These are phyloP conservation scores for Colletotrichum spinosum DNA, from an alignment of 2,329 filamentous ascomycete species.

Conservation along the genomic window DNA sequence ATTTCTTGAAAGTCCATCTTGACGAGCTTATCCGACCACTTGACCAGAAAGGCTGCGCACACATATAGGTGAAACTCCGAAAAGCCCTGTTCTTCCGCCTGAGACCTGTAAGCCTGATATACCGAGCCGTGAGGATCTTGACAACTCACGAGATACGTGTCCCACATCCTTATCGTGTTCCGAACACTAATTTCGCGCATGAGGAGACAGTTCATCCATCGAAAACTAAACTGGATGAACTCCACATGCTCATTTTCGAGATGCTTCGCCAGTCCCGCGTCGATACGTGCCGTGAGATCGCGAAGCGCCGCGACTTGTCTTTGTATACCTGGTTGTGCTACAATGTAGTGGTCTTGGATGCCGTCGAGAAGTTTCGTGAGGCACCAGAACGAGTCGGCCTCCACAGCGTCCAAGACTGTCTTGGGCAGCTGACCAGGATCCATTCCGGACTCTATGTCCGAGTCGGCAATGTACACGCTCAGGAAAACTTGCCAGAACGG, in stretches of 20 bases:
- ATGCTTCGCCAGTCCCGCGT: slow-evolving; percentile 85
- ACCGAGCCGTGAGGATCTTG: neutral
- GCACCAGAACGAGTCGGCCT: slow-evolving; percentile 99
- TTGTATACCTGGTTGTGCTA: slow-evolving; percentile 96
- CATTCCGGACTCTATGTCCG: slow-evolving; percentile 93
- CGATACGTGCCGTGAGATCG: slow-evolving; percentile 92
- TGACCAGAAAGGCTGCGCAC: slow-evolving; percentile 96
- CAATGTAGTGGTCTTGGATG: slow-evolving; percentile 99
- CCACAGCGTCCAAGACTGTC: slow-evolving; percentile 92
- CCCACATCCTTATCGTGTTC: slow-evolving; percentile 99
- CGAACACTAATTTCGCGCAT: slow-evolving; percentile 98
- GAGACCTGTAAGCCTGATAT: slow-evolving; percentile 24
- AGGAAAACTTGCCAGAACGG: slow-evolving; percentile 99
- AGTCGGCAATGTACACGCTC: slow-evolving; percentile 93
- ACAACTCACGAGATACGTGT: slow-evolving; percentile 89
- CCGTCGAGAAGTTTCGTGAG: slow-evolving; percentile 97
- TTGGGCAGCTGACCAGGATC: slow-evolving; percentile 94
- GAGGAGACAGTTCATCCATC: slow-evolving; percentile 99
- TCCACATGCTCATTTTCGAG: slow-evolving; percentile 92
- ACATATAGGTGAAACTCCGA: slow-evolving; percentile 99
- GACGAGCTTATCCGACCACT: slow-evolving; percentile 94
- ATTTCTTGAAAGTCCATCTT: slow-evolving; percentile 99
- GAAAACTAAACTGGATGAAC: slow-evolving; percentile 99
- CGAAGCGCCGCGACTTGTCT: slow-evolving; percentile 89
- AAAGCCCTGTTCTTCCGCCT: slow-evolving; percentile 99